Conservation (phyloP, 257 asterid species). For the Prunella vulgaris region DNA sequence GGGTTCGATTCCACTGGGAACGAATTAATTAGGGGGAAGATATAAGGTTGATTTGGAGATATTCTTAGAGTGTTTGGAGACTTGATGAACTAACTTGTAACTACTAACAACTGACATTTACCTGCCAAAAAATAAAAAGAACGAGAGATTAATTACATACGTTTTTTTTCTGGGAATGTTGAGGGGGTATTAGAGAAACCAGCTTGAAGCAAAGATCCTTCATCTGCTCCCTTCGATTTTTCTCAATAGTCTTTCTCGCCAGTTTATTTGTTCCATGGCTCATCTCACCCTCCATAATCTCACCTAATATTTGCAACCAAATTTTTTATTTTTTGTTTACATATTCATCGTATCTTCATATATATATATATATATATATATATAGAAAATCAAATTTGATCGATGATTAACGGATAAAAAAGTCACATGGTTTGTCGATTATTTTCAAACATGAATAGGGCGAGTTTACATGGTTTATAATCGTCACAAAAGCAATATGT, state of each 20-base stretch:
- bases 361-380: neutral
- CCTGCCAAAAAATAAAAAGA: too few species aligned
- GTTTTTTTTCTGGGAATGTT: slow-evolving; percentile 21
- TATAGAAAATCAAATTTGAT: neutral
- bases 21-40: too few species aligned
- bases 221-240: slow-evolving; percentile 25
- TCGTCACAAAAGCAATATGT: neutral
- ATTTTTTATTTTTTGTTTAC: too few species aligned
- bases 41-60: too few species aligned
- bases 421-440: neutral
- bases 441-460: neutral
- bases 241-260: slow-evolving; percentile 21
- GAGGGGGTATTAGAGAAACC: slow-evolving; percentile 30
- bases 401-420: neutral
- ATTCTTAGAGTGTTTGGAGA: too few species aligned
- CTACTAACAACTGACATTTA: too few species aligned
- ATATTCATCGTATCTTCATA: neutral
- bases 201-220: slow-evolving; percentile 25
- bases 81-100: too few species aligned
- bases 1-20: too few species aligned
- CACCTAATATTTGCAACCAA: too few species aligned
- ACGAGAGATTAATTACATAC: too few species aligned
- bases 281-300: neutral
- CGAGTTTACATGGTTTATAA: neutral
- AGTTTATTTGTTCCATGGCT: neutral